These are phyloP conservation scores for Bonia amplexicaulis DNA, from an alignment of 176 grass and related monocot species.

Conservation along the genomic window DNA sequence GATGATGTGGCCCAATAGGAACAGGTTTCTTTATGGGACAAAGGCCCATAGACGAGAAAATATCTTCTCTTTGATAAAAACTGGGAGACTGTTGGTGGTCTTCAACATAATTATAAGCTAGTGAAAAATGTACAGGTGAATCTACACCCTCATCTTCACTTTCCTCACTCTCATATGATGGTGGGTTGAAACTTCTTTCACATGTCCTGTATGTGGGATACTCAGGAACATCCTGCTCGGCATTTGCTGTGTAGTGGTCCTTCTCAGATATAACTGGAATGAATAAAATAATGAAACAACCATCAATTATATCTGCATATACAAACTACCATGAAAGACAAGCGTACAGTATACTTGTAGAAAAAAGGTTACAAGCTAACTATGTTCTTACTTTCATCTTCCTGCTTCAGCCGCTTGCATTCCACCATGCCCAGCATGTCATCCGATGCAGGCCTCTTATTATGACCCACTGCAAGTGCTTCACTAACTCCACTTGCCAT, in stretches of 20 bases:
- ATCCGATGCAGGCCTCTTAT: constrained; percentile 30
- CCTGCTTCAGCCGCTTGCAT: constrained; percentile 37
- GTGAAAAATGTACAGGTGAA: constrained; percentile 29
- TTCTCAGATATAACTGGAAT: constrained; percentile 26
- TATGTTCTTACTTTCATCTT: constrained; percentile 34
- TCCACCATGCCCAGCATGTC: constrained; percentile 4
- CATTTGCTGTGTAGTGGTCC: neutral
- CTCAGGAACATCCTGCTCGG: constrained; percentile 2
- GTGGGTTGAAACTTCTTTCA: constrained; percentile 11
- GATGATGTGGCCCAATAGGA: constrained; percentile 65
- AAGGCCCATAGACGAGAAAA: constrained; percentile 33
- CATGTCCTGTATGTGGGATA: neutral
- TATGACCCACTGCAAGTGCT: constrained; percentile 3
- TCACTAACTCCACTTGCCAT: constrained; percentile 8
- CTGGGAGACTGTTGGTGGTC: constrained; percentile 28
- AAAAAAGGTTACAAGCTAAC: neutral
- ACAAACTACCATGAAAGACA: neutral
- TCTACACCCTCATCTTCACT: constrained; percentile 52
- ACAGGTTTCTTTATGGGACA: constrained; percentile 45
- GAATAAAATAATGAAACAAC: neutral
- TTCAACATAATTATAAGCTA: constrained; percentile 36
- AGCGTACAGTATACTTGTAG: neutral
- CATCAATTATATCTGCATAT: neutral
- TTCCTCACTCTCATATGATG: constrained; percentile 26
- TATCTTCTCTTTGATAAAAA: constrained; percentile 40